Base-by-base conservation (phyloP, 371 early-diverging fungal species). In the Saksenaea oblongispora region DNA sequence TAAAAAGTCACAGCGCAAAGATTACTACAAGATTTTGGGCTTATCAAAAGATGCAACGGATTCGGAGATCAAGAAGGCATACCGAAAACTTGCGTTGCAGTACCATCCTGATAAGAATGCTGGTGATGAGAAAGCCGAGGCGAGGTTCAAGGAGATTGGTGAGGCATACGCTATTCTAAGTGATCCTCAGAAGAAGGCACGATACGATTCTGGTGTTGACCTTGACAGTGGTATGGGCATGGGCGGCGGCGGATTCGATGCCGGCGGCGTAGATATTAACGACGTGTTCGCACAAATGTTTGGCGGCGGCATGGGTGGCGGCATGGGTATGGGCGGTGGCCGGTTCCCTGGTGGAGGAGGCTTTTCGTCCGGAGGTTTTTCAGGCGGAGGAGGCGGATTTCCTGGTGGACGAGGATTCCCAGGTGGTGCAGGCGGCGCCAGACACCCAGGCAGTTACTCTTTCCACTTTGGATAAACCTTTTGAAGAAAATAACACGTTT, bases 1-100 rank as follows among this genome's bases (percentile, higher is more conserved):
- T 34, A 84, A 86, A 69, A 88, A 89, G 74, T 91, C 95, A 37
- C 82, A 87, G 72, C 87, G 90, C 44, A 92, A 90, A 63, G 95
- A 98, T 65, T 96, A 95, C 69, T 98, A 96, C 87, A 93, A 96
- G 82, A 85, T 96, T 13, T 84, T 99, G 28, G 97, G 92, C 3
- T 85, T 99, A 7, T 41, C 84, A n/a, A 86, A 90, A 60, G 82
- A 88, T 36, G 97, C 96, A 1, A 66, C 87, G 1, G 89, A 88
- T 34, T 71, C 87, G 3, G 96, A 97, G 59, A 95, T 99, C 78
- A 95, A 94, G 72, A 94, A 93, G 71, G 95, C 97, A 22, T 99
- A 91, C 76, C 87, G 94, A 67, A 95, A 93, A 61, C 76, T 89
- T 35, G 93, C 93, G 5, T 72, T 94, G 51, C 76, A 88, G 75